Base-by-base conservation (phyloP, 177 flowering plant genomes). In the Tripterygium wilfordii region DNA sequence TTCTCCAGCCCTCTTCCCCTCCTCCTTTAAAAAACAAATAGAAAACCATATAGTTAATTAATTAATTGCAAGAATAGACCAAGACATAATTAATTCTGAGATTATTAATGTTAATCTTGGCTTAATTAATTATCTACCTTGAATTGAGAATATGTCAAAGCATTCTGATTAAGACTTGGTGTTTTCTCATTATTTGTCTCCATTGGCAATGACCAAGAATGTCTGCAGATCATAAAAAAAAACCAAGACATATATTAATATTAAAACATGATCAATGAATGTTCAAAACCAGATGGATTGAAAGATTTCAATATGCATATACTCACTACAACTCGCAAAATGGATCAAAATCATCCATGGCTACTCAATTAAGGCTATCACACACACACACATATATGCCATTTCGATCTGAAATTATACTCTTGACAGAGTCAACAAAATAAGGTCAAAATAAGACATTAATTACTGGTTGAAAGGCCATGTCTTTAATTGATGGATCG, bases 191-290 rank as follows among this genome's bases (percentile, higher is more conserved):
- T 56, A 30, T 51, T 65, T 23, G 62, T 54, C 51, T 64, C 73
- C 61, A 42, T 35, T 16, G 80, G 45, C 13, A 52, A 45, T 48
- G 72, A 31, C 71, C 71, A 58, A 8, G 75, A 53, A 42, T 48
- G 63, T 51, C 80, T 76, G 67, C 43, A 51, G 14, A 53, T 10
- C 22, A 29, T 35, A 35, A 3, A 5, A 35, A 35, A 10, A 35
- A 3, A 35, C 19, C 23, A 38, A 8, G 42, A 38, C 1, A 38
- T 38, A n/a, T n/a, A n/a, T n/a, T n/a, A n/a, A n/a, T n/a, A n/a
- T n/a, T n/a, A n/a, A n/a, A n/a, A n/a, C n/a, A n/a, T n/a, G n/a
- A n/a, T n/a, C n/a, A n/a, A n/a, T n/a, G n/a, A n/a, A n/a, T n/a
- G n/a, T n/a, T n/a, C n/a, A n/a, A n/a, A n/a, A n/a, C n/a, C n/a